Percentiles rank a stretch among this genome's conserved stretches.
phyloP scores from a whole-genome alignment of 371 early-diverging fungal genomes.

The Gilbertella persicaria region DNA sequence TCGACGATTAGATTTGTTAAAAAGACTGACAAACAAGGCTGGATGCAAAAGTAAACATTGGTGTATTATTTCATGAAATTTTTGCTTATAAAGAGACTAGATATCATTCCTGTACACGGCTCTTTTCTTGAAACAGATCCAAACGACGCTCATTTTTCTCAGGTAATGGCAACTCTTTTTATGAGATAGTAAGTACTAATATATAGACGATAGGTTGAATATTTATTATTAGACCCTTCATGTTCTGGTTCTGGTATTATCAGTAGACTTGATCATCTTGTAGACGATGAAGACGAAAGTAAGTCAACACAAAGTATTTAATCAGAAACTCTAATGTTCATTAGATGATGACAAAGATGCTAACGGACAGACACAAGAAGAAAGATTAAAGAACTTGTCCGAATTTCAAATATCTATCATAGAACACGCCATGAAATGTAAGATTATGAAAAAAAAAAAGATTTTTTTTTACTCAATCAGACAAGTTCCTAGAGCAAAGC shows the following conservation, averaged over 20 bases:
- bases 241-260: constrained; percentile 98
- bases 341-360: constrained; percentile 12
- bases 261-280: constrained; percentile 79
- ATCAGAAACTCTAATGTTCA: neutral
- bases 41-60: constrained; percentile 75
- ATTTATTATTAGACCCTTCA: constrained; percentile 96
- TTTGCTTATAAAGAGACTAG: constrained; percentile 25
- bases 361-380: constrained; percentile 47
- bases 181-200: neutral
- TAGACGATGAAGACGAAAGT: constrained; percentile 60
- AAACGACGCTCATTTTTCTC: constrained; percentile 56
- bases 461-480: neutral
- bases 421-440: constrained; percentile 77
- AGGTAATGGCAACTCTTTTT: constrained; percentile 30
- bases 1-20: constrained; percentile 78
- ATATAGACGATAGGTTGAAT: constrained; percentile 63
- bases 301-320: neutral
- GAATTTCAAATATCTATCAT: constrained; percentile 73
- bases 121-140: constrained; percentile 74
- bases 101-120: constrained; percentile 61
- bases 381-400: constrained; percentile 70
- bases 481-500: constrained; percentile 78
- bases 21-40: constrained; percentile 70
- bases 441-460: constrained; percentile 7
- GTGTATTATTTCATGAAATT: no score